These are phyloP conservation scores for Metschnikowia sp. DNA, from an alignment of 805 yeast species.

Conservation along the genomic window DNA sequence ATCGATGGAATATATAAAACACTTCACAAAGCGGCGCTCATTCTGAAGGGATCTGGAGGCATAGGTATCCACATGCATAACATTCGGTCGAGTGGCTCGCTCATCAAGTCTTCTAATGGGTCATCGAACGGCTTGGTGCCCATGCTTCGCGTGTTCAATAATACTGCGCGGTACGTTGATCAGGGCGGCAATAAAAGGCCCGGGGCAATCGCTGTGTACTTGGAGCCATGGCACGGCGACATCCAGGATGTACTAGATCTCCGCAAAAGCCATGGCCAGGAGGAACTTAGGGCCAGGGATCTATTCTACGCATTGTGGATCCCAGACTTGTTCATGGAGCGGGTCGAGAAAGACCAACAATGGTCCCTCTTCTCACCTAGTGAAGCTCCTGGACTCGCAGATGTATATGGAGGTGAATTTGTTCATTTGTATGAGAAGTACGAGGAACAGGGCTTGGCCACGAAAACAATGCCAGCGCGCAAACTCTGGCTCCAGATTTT, in stretches of 20 bases:
- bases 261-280: conserved; percentile 92
- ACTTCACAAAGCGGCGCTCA: conserved; percentile 80
- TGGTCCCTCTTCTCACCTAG: conserved; percentile 93
- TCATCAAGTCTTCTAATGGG: conserved; percentile 90
- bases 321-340: conserved; percentile 89
- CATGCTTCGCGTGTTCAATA: conserved; percentile 93
- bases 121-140: conserved; percentile 91
- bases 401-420: conserved; percentile 82
- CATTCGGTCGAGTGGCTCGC: conserved; percentile 81
- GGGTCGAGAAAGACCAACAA: conserved; percentile 71
- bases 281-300: conserved; percentile 90
- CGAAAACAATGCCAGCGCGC: conserved; percentile 70
- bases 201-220: conserved; percentile 90
- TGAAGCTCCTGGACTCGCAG: conserved; percentile 82
- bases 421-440: conserved; percentile 66
- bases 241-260: conserved; percentile 81
- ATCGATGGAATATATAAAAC: conserved; percentile 94
- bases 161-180: conserved; percentile 95
- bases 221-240: conserved; percentile 98
- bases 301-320: conserved; percentile 92
- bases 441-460: conserved; percentile 65
- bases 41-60: conserved; percentile 95
- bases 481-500: conserved; percentile 86
- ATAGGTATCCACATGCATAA: conserved; percentile 87
- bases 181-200: conserved; percentile 99